These are phyloP conservation scores for Xylariaceae sp. DNA, from an alignment of 2,329 filamentous ascomycete species.

Conservation along the genomic window DNA sequence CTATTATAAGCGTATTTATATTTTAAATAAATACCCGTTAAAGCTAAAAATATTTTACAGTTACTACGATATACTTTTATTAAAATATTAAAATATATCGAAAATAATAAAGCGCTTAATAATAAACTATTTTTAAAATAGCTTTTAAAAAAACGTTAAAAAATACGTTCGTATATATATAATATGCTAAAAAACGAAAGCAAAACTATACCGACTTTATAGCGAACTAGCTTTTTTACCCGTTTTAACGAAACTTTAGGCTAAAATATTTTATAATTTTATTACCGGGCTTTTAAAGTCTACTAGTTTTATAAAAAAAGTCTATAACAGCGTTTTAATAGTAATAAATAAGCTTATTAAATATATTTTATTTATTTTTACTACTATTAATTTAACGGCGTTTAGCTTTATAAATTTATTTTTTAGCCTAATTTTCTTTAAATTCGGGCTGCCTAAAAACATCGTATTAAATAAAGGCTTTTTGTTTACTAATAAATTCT, in stretches of 20 bases:
- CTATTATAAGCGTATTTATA: not conserved
- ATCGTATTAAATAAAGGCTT: not conserved
- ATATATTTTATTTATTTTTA: not conserved
- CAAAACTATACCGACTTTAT: not conserved
- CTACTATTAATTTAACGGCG: no score
- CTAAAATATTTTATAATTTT: not conserved
- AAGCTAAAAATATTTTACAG: not conserved
- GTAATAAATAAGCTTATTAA: not conserved
- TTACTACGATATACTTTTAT: not conserved
- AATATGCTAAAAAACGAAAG: not conserved
- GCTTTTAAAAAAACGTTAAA: not conserved
- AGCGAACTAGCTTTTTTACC: not conserved
- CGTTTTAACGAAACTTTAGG: not conserved
- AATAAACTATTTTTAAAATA: not conserved
- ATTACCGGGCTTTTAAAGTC: not conserved
- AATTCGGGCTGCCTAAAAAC: not conserved
- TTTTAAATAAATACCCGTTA: not conserved
- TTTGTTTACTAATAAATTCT: not conserved
- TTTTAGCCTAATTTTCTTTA: not conserved
- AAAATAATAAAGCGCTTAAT: no score
- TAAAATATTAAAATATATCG: not conserved
- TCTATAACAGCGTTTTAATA: not conserved
- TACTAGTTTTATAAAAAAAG: no score
- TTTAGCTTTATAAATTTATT: not conserved
- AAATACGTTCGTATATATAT: not conserved